Conservation (phyloP, 2,329 filamentous ascomycete species). For the Beauveria sp. region DNA sequence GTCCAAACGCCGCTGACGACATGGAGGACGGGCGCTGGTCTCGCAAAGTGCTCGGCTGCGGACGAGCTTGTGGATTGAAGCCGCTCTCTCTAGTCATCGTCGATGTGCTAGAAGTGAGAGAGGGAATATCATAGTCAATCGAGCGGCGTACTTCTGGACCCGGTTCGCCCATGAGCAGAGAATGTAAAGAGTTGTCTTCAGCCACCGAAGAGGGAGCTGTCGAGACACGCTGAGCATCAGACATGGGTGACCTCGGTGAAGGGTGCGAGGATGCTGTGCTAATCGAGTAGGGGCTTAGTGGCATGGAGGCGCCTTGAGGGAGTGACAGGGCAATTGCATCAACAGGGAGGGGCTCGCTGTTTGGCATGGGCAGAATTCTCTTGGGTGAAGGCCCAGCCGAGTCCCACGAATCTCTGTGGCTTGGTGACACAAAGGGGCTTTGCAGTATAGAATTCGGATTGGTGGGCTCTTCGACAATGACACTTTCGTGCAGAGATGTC, state of each 20-base stretch:
- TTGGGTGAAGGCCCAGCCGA: conserved; percentile 40
- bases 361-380: conserved; percentile 25
- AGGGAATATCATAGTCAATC: conserved; percentile 62
- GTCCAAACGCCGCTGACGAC: conserved; percentile 54
- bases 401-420: conserved; percentile 27
- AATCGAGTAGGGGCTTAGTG: conserved; percentile 59
- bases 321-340: conserved; percentile 16
- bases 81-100: conserved; percentile 66
- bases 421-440: background rate
- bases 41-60: conserved; percentile 39
- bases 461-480: conserved; percentile 43
- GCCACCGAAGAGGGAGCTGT: conserved; percentile 68
- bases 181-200: conserved; percentile 64
- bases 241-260: conserved; percentile 62
- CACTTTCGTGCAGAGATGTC: conserved; percentile 44
- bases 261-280: conserved; percentile 59
- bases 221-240: conserved; percentile 64
- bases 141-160: conserved; percentile 66
- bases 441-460: conserved; percentile 14
- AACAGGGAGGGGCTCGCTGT: background rate
- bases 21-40: conserved; percentile 57
- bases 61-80: conserved; percentile 36
- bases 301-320: conserved; percentile 36
- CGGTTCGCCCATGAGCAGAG: conserved; percentile 64
- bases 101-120: conserved; percentile 66